Evolutionary conservation across 164 flowering plant genomes (phyloP), one percentile per base, ranked within the genome.

Genomic region (Vitis rotundifolia): DNA sequence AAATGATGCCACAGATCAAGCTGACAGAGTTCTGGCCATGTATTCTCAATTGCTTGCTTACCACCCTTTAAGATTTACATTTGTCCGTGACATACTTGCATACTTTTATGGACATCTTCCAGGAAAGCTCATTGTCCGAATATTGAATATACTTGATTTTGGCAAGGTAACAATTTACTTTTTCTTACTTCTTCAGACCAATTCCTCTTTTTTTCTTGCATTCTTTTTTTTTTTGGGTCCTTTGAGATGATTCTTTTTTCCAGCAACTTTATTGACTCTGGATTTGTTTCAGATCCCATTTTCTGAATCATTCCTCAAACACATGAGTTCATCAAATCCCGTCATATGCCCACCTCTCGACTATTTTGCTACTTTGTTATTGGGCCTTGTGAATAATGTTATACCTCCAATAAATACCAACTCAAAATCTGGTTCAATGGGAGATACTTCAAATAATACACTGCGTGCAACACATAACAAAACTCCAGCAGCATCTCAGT

Each of bases 91-190:
- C 64, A 90, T 90, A 65, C 93, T 95, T 73, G 93, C 99, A 68
- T 95, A 95, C 72, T 95, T 95, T 79, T 93, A 93, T 79, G 97
- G 97, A 37, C 91, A 90, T 83, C 93, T 95, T 75, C 93, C 98
- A 48, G 89, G 84, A 80, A 93, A 95, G 84, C 89, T 95, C n/a
- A 86, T 89, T 44, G 82, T 93, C 15, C 82, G 97, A 29, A 88
- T 95, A 73, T 71, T 95, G 63, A 82, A 79, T 75, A 90, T 91
- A 26, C 93, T 95, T 61, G 97, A 95, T 82, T 77, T 91, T 55
- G 75, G 81, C 74, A 95, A 93, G 98, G 99, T 93, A 77, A 75
- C 59, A n/a, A 63, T 62, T 12, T 13, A 66, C 19, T 11, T 54
- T 49, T 51, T 66, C n/a, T 58, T 44, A 19, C 57, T 66, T 69